Evolutionary conservation across 805 yeast species (phyloP), one percentile per base, ranked within the genome.

Genomic region (Barnettozyma vustinii): DNA sequence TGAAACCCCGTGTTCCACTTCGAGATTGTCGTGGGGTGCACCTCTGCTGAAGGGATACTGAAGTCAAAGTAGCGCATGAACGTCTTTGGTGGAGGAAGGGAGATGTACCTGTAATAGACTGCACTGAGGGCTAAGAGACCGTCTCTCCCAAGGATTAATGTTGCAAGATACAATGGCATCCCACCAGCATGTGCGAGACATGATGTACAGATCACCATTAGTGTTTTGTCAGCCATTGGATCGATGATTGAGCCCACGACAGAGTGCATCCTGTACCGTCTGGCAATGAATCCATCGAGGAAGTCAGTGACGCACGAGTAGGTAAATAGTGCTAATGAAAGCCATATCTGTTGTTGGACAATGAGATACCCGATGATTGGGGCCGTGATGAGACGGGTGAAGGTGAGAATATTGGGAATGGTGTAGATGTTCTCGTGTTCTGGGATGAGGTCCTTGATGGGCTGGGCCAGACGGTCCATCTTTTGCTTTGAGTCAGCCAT

Each of bases 301-400:
- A 87, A 84, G 64, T 94, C 99, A 0, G 99, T 92, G 4, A 90
- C 64, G 54, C 97, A 85, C 0, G 97, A 90, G 59, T 89, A 90
- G 0, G 81, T 73, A 65, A 94, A 92, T 10, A 94, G 61, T 1
- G 80, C 76, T 41, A 88, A 68, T 0, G 98, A 96, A 42, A 76
- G 69, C 12, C 74, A 66, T 2, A 84, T 70, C 26, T 87, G 76
- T 15, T 84, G 81, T 5, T 81, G 68, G 20, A 89, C 72, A 10
- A 92, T 80, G 56, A 82, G 75, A 58, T 84, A 85, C 0, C 97
- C 98, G 30, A 95, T 81, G 12, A 82, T 65, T 0, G 99, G 99
- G 0, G 98, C 84, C 2, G 88, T 72, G 2, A 77, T 70, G n/a
- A 94, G 77, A 56, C 99, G 70, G 1, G 96, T 78, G 59, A 84